Base-by-base conservation (phyloP, 2,329 filamentous ascomycete species). In the Nothomitra cinnamomea region DNA sequence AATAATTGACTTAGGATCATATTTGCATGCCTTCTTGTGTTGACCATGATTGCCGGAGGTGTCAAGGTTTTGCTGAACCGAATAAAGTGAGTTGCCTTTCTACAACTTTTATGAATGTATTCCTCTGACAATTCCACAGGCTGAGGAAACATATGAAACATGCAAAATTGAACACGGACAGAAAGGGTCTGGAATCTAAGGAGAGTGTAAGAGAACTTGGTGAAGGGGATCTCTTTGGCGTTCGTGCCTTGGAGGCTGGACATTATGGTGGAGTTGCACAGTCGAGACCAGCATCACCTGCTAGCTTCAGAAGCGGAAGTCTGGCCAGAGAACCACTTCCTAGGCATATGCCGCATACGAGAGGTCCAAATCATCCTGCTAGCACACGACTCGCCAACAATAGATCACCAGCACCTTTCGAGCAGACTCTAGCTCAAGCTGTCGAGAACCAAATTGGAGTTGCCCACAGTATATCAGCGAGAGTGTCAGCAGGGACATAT, bases 261-360 rank as follows among this genome's bases (percentile, higher is more conserved):
- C 54, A 54, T 21, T 56, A 40, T 35, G 54, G 54, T 22, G 54
- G 54, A 13, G 54, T 56, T 19, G 52, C 52, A 6, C 54, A 56
- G 40, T 56, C 54, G 19, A 54, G 54, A 42, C 54, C 52, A 15
- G 25, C 52, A 2, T 56, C 54, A 5, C 24, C 51, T 7, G 51
- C 52, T 45, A 51, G 52, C 36, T 48, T 36, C 28, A 4, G 43
- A 25, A 7, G 19, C 3, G 28, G 19, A 28, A 35, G 48, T 35
- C 40, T 47, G 12, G 32, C 48, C 4, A 21, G 36, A 19, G 28
- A 35, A 38, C 49, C 47, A 10, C 17, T 36, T n/a, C 48, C 48
- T 7, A 52, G 28, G 43, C 22, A 24, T 3, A 54, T 43, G 50
- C 55, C 25, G 21, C 43, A 28, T 19, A 49, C n/a, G 54, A 52